These are phyloP conservation scores for Polychaeton citri DNA, from an alignment of 2,329 filamentous ascomycete genomes.

Conservation along the genomic window DNA sequence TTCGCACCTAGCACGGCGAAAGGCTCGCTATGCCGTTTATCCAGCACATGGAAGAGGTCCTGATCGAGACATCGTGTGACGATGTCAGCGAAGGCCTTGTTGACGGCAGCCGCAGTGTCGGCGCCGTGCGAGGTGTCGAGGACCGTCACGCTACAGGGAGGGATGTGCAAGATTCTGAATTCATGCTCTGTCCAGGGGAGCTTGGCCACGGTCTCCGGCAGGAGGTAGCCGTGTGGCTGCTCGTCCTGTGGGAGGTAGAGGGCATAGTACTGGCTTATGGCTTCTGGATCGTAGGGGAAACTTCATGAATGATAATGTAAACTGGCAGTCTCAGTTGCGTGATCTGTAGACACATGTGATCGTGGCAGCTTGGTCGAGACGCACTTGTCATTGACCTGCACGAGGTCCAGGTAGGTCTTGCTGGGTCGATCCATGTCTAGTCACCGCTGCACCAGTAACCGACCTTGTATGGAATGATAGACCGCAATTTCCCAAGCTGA, in stretches of 20 bases:
- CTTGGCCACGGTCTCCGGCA: constrained; percentile 46
- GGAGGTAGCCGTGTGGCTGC: constrained; percentile 46
- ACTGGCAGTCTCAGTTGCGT: too few relatives aligned
- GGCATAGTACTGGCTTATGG: constrained; percentile 38
- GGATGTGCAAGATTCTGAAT: constrained; percentile 43
- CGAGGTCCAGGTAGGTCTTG: background rate
- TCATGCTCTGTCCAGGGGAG: constrained; percentile 40
- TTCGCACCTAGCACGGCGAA: constrained; percentile 59
- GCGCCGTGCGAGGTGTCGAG: constrained; percentile 40
- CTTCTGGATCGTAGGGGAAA: constrained; percentile 34
- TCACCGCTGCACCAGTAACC: too few relatives aligned
- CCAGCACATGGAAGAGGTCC: constrained; percentile 58
- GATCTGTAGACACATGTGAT: too few relatives aligned
- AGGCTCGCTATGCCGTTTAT: constrained; percentile 63
- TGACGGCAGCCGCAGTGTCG: constrained; percentile 46
- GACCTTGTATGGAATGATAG: too few relatives aligned
- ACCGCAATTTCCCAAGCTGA: too few relatives aligned
- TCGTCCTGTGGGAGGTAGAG: constrained; percentile 56
- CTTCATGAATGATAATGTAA: too few relatives aligned
- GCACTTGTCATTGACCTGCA: background rate
- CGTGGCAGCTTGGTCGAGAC: too few relatives aligned
- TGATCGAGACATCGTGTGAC: constrained; percentile 33
- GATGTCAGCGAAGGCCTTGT: constrained; percentile 50
- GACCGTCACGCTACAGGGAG: constrained; percentile 47
- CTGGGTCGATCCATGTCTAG: background rate